phyloP scores from a whole-genome alignment of 768 basidiomycete genomes.

The Mycena rebaudengoi region DNA sequence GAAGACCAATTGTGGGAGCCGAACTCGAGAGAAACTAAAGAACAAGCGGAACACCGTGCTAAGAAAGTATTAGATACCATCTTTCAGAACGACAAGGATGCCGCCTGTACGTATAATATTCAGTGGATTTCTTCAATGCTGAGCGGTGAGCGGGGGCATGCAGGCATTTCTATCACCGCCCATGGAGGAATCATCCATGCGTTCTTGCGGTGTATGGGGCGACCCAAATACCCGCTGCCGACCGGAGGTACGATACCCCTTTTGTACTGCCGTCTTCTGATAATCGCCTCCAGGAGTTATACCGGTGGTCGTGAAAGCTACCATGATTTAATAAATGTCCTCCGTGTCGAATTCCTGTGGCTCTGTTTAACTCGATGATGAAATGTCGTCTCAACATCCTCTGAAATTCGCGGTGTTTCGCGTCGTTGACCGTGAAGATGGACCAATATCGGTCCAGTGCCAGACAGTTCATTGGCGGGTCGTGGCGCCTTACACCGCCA shows the following conservation, averaged over 20 bases:
- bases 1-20: slow-evolving; percentile 69
- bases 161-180: slow-evolving; percentile 74
- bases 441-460: no score
- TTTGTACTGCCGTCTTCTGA: neutral
- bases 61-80: slow-evolving; percentile 60
- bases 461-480: no score
- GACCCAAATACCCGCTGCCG: slow-evolving; percentile 55
- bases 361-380: no score
- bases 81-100: slow-evolving; percentile 53
- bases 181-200: slow-evolving; percentile 71
- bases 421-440: no score
- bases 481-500: no score
- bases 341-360: no score
- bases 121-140: neutral
- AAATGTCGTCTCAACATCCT: no score
- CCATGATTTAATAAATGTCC: no score
- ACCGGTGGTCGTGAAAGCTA: slow-evolving; percentile 33
- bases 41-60: slow-evolving; percentile 58
- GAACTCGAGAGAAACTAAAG: slow-evolving; percentile 60
- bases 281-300: slow-evolving; percentile 28
- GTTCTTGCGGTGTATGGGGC: slow-evolving; percentile 57
- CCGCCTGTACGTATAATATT: slow-evolving; percentile 52
- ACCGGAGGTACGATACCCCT: slow-evolving; percentile 64
- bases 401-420: no score
- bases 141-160: neutral